Conservation (phyloP, 164 flowering plant species). For the Stephania cephalantha region DNA sequence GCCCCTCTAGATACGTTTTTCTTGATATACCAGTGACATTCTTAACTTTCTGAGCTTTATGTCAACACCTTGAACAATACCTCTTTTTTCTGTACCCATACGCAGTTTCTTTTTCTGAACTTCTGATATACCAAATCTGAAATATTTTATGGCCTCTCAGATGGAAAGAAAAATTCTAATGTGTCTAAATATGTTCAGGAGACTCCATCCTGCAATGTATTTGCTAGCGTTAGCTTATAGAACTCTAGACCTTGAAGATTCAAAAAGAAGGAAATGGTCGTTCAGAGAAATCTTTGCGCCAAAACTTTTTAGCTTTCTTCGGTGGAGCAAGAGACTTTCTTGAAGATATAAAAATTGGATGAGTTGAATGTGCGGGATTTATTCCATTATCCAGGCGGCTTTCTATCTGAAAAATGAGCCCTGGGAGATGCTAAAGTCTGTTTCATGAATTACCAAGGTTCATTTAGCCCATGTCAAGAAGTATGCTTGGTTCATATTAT, state of each 20-base stretch:
- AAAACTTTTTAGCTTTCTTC: constrained; percentile 37
- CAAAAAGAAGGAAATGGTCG: constrained; percentile 43
- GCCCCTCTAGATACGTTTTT: constrained; percentile 13
- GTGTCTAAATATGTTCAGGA: constrained; percentile 40
- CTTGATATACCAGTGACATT: background rate
- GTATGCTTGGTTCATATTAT: background rate
- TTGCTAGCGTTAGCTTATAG: constrained; percentile 84
- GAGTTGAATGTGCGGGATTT: background rate
- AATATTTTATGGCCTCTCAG: background rate
- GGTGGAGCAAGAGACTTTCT: constrained; percentile 65
- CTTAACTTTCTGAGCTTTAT: background rate
- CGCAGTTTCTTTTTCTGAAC: background rate
- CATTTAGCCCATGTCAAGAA: background rate
- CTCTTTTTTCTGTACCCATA: background rate
- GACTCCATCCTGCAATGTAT: constrained; percentile 93
- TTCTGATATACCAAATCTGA: background rate
- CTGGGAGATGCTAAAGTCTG: background rate
- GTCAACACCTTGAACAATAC: background rate
- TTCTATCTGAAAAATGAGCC: background rate
- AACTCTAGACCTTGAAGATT: constrained; percentile 83
- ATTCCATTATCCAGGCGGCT: background rate
- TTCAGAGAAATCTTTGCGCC: constrained; percentile 34
- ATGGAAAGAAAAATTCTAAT: background rate
- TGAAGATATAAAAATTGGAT: constrained; percentile 12
- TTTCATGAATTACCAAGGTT: background rate